phyloP scores from a whole-genome alignment of 129 eudicot genomes.

The Pseudognaphalium luteoalbum region DNA sequence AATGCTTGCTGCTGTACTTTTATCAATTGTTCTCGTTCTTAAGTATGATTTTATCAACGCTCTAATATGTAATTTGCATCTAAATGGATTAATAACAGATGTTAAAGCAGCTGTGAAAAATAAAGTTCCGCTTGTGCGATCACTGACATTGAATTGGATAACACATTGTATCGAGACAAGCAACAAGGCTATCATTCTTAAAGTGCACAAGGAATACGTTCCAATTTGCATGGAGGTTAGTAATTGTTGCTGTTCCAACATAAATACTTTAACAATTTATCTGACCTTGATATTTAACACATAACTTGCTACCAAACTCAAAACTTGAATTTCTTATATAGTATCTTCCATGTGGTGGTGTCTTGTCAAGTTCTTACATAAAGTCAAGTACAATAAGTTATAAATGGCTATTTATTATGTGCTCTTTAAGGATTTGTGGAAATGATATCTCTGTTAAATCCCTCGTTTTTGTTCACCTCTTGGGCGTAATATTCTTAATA shows the following conservation, averaged over 20 bases:
- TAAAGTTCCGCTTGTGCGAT: constrained; percentile 98
- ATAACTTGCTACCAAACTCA: background rate
- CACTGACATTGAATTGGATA: constrained; percentile 88
- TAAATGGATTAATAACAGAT: constrained; percentile 59
- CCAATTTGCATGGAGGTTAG: constrained; percentile 99
- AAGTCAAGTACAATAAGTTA: background rate
- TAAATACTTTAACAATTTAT: background rate
- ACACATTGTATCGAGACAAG: constrained; percentile 93
- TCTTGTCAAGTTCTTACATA: background rate
- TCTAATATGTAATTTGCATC: constrained; percentile 8
- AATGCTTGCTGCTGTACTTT: background rate
- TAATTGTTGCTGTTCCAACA: constrained; percentile 20
- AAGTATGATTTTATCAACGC: background rate
- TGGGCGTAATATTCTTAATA: background rate
- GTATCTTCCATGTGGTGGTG: background rate
- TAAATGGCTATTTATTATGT: no score
- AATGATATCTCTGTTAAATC: background rate
- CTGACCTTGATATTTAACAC: background rate
- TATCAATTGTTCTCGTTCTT: background rate
- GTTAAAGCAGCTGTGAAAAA: constrained; percentile 85
- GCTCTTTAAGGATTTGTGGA: background rate
- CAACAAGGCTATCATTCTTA: constrained; percentile 78
- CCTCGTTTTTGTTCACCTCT: background rate
- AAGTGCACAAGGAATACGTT: constrained; percentile 94
- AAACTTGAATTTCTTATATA: background rate